Percentiles rank a stretch among this genome's conserved stretches.
phyloP scores from a whole-genome alignment of 116 monocot species.

The Trichopus zeylanicus region DNA sequence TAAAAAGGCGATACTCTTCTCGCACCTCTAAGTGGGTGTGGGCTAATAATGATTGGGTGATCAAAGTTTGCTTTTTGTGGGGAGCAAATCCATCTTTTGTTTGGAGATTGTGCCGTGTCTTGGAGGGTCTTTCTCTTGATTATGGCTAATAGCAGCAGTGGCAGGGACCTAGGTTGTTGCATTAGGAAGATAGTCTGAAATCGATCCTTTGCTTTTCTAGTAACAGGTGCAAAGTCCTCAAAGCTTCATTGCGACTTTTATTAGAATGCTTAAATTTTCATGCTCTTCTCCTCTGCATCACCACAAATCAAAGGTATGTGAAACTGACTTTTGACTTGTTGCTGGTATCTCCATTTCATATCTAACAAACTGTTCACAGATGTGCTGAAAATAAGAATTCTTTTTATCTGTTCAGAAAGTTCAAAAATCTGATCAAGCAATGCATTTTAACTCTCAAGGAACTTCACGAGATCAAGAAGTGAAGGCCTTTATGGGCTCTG shows the following conservation, averaged over 20 bases:
- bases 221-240: neutral
- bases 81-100: slow-evolving; percentile 28
- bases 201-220: neutral
- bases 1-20: slow-evolving; percentile 32
- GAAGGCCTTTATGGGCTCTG: slow-evolving; percentile 6
- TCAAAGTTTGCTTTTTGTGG: slow-evolving; percentile 5
- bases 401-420: slow-evolving; percentile 26
- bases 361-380: neutral
- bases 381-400: neutral
- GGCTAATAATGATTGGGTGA: slow-evolving; percentile 28
- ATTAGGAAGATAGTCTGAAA: neutral
- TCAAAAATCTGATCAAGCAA: slow-evolving; percentile 17
- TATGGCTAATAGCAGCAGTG: slow-evolving; percentile 49
- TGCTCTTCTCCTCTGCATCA: slow-evolving; percentile 38
- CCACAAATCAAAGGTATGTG: slow-evolving; percentile 50
- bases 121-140: slow-evolving; percentile 72
- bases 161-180: neutral
- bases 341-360: neutral
- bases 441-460: slow-evolving; percentile 6
- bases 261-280: slow-evolving; percentile 48
- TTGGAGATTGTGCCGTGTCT: slow-evolving; percentile 61
- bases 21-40: slow-evolving; percentile 74
- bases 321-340: neutral
- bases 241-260: neutral
- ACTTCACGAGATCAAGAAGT: slow-evolving; percentile 17